Evolutionary conservation across 2,329 filamentous ascomycete species (phyloP).

Genomic region (Dryadomyces sulphureus): DNA sequence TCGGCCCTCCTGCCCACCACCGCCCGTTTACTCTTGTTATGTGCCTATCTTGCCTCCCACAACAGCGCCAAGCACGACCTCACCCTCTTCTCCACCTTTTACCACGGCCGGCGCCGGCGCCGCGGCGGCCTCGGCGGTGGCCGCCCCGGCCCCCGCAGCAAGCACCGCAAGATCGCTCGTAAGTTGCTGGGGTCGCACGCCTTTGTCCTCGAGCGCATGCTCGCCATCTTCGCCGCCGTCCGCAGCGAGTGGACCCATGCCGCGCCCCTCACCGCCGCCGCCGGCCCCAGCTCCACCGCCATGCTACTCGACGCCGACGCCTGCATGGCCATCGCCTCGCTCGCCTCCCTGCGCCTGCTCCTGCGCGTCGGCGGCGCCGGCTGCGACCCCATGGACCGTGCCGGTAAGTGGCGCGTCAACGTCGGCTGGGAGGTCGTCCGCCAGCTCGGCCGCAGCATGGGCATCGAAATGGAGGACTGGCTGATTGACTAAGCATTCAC

Average conservation of each 20-base stretch:
- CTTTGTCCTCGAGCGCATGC: constrained; percentile 63
- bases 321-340: constrained; percentile 53
- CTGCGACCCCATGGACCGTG: constrained; percentile 51
- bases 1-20: constrained; percentile 51
- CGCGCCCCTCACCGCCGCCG: constrained; percentile 14
- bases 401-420: constrained; percentile 63
- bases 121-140: constrained; percentile 25
- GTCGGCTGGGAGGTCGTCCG: constrained; percentile 65
- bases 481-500: constrained; percentile 38
- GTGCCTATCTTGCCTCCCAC: constrained; percentile 70
- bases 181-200: constrained; percentile 64
- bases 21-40: constrained; percentile 57
- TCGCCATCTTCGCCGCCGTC: constrained; percentile 62
- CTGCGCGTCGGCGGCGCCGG: constrained; percentile 44
- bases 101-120: constrained; percentile 35
- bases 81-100: constrained; percentile 60
- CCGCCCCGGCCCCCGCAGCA: constrained; percentile 22
- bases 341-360: constrained; percentile 55
- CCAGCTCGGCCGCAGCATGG: constrained; percentile 55
- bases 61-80: constrained; percentile 62
- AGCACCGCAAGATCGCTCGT: constrained; percentile 58
- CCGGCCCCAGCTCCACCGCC: constrained; percentile 9
- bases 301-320: constrained; percentile 37
- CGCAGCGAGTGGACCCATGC: constrained; percentile 35
- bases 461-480: constrained; percentile 69